Percentiles rank a stretch among this genome's conserved stretches.
Evolutionary conservation across 441 rosid genomes (phyloP).

Genomic region (Bruguiera hainesii): DNA sequence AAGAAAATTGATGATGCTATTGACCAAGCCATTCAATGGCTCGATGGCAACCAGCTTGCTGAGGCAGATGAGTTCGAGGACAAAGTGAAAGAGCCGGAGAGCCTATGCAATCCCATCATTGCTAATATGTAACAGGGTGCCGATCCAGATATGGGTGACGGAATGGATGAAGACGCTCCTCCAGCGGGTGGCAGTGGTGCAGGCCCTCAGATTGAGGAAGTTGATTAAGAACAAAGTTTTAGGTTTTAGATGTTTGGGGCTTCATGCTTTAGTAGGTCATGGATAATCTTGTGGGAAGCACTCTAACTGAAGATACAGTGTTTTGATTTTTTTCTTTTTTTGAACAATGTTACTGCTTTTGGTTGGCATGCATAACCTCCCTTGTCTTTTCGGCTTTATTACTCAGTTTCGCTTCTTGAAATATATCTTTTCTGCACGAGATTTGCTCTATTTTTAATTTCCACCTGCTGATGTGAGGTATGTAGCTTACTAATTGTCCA

Average conservation of each 20-base stretch:
- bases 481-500: too few relatives aligned
- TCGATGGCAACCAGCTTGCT: conserved; percentile 64
- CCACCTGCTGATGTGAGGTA: too few relatives aligned
- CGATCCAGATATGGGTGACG: conserved; percentile 39
- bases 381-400: too few relatives aligned
- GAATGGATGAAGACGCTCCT: conserved; percentile 38
- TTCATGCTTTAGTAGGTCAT: too few relatives aligned
- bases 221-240: conserved; percentile 36
- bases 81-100: conserved; percentile 71
- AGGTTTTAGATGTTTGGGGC: not conserved
- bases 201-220: conserved; percentile 80
- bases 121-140: conserved; percentile 71
- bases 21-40: conserved; percentile 60
- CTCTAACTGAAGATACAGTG: not conserved
- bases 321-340: too few relatives aligned
- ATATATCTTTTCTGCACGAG: too few relatives aligned
- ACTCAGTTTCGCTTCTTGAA: too few relatives aligned
- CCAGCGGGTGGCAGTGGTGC: conserved; percentile 24
- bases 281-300: not conserved
- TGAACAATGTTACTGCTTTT: too few relatives aligned
- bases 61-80: conserved; percentile 75
- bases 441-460: too few relatives aligned
- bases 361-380: too few relatives aligned
- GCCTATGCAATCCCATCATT: conserved; percentile 69
- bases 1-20: conserved; percentile 65